Percentiles rank a stretch among this genome's conserved stretches.
phyloP scores from a whole-genome alignment of 768 basidiomycete genomes.

The Austroboletus eburneus region DNA sequence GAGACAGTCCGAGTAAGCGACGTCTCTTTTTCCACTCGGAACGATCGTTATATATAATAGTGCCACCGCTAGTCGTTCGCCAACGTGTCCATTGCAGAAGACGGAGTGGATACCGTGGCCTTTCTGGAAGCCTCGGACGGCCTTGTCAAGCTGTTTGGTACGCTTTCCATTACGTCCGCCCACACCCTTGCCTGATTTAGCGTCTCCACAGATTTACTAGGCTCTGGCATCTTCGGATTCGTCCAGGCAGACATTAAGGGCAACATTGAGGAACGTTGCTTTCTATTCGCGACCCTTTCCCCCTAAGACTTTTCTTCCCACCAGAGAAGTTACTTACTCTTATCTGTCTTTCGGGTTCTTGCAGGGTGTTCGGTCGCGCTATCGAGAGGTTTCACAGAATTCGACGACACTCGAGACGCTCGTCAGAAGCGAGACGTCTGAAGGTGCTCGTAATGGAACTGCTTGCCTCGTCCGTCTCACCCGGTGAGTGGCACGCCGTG shows the following conservation, averaged over 20 bases:
- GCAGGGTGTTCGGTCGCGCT: slow-evolving; percentile 64
- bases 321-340: slow-evolving; percentile 11
- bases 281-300: neutral
- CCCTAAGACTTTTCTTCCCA: slow-evolving; percentile 8
- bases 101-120: slow-evolving; percentile 71
- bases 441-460: slow-evolving; percentile 46
- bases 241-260: slow-evolving; percentile 66
- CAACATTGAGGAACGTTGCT: slow-evolving; percentile 54
- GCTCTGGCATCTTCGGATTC: slow-evolving; percentile 67
- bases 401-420: slow-evolving; percentile 60
- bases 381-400: slow-evolving; percentile 37
- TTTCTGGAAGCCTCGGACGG: slow-evolving; percentile 92
- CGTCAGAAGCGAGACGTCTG: slow-evolving; percentile 46
- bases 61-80: slow-evolving; percentile 64
- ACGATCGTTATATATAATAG: too few species aligned
- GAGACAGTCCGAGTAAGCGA: slow-evolving; percentile 59
- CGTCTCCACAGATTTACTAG: slow-evolving; percentile 52
- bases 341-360: slow-evolving; percentile 5
- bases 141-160: slow-evolving; percentile 69
- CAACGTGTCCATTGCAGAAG: slow-evolving; percentile 71
- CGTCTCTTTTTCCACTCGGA: neutral
- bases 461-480: slow-evolving; percentile 62
- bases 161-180: slow-evolving; percentile 27
- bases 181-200: slow-evolving; percentile 10
- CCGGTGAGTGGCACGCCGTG: slow-evolving; percentile 42